Percentiles rank a stretch among this genome's conserved stretches.
These are phyloP conservation scores for Septoria petroselini DNA, from an alignment of 2,329 filamentous ascomycete species.

Conservation along the genomic window DNA sequence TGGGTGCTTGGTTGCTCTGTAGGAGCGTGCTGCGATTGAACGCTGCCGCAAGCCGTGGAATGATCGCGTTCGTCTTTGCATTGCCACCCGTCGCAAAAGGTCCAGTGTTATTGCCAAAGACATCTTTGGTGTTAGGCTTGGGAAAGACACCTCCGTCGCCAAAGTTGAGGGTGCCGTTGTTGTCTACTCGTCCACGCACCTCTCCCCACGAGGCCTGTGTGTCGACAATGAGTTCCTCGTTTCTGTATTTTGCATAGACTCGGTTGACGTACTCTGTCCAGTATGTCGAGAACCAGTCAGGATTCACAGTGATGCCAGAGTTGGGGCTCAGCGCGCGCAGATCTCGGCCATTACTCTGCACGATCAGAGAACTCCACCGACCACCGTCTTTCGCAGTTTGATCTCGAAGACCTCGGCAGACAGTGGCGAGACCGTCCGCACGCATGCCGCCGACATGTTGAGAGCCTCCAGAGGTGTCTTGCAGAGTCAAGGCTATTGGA, in stretches of 20 bases:
- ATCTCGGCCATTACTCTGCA: constrained; percentile 39
- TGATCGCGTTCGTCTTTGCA: constrained; percentile 55
- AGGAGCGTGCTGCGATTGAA: constrained; percentile 72
- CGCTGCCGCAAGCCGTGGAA: constrained; percentile 70
- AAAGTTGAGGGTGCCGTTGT: constrained; percentile 44
- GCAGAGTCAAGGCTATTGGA: constrained; percentile 42
- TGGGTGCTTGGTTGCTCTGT: constrained; percentile 39
- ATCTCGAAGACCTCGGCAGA: constrained; percentile 54
- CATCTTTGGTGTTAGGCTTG: constrained; percentile 59
- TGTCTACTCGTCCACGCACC: constrained; percentile 40
- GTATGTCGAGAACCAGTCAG: constrained; percentile 50
- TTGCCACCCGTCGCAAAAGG: constrained; percentile 53
- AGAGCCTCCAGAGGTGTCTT: constrained; percentile 39
- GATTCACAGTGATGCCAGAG: constrained; percentile 47
- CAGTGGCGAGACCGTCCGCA: constrained; percentile 53
- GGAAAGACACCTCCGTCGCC: constrained; percentile 51
- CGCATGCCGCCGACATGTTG: constrained; percentile 59
- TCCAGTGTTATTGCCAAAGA: constrained; percentile 64
- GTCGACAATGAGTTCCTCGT: constrained; percentile 55
- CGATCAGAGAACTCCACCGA: constrained; percentile 61
- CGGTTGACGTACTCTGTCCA: constrained; percentile 52
- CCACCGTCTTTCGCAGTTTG: constrained; percentile 57
- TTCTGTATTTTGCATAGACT: constrained; percentile 51
- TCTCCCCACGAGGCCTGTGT: constrained; percentile 60
- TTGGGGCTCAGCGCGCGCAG: constrained; percentile 47